phyloP scores from a whole-genome alignment of 495 filamentous ascomycete species.

The Pyrenula aspistea region DNA sequence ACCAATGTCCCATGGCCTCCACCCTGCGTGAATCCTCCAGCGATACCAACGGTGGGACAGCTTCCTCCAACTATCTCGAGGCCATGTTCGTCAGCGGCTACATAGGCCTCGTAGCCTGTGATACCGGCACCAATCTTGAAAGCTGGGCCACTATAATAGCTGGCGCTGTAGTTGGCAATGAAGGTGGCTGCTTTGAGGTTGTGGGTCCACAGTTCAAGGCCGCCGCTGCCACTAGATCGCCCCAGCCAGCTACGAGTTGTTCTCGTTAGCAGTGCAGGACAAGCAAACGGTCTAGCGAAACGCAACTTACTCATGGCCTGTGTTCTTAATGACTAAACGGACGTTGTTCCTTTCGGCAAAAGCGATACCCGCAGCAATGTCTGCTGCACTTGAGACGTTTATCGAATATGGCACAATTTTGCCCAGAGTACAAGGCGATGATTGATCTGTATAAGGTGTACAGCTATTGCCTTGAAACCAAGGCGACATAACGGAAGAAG shows the following conservation, averaged over 20 bases:
- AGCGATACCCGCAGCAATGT: constrained; percentile 23
- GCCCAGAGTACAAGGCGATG: constrained; percentile 7
- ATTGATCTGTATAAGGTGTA: constrained; percentile 25
- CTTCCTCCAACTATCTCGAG: constrained; percentile 20
- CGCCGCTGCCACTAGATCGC: constrained; percentile 43
- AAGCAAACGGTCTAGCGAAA: not conserved
- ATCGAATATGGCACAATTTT: constrained; percentile 14
- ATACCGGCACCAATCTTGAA: constrained; percentile 44
- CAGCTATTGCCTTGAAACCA: constrained; percentile 22
- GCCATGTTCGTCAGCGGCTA: constrained; percentile 18
- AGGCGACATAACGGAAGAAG: constrained; percentile 8
- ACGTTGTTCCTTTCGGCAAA: constrained; percentile 43
- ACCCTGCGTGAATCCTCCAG: constrained; percentile 42
- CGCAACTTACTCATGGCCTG: constrained; percentile 31
- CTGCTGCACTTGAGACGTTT: constrained; percentile 12
- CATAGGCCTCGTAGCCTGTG: constrained; percentile 32
- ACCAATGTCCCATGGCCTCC: constrained; percentile 47
- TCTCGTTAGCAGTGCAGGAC: not conserved
- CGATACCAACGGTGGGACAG: constrained; percentile 21
- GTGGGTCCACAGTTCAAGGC: constrained; percentile 49
- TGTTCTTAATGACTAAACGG: constrained; percentile 54
- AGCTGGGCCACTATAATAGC: constrained; percentile 31
- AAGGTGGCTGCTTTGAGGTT: constrained; percentile 32
- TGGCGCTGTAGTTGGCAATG: constrained; percentile 20
- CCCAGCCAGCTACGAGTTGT: constrained; percentile 29